phyloP scores from a whole-genome alignment of 139 green algal genomes.

The Chlamydomonas schloesseri region DNA sequence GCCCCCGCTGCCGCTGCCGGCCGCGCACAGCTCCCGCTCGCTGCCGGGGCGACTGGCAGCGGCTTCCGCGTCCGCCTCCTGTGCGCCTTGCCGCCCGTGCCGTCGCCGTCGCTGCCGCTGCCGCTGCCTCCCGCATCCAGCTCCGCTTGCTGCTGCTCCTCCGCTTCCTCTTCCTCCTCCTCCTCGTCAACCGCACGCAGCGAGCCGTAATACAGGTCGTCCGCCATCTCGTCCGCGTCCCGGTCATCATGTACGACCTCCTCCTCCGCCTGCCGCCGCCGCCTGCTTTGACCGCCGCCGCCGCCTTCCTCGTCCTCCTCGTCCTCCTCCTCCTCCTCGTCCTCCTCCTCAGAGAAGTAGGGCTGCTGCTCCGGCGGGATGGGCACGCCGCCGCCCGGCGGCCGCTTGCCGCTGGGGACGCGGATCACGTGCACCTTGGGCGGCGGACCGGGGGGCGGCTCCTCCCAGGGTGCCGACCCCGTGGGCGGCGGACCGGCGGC shows the following conservation, averaged over 20 bases:
- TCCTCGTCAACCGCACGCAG: constrained; percentile 10
- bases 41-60: too few relatives aligned
- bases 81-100: too few relatives aligned
- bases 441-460: too few relatives aligned
- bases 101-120: too few relatives aligned
- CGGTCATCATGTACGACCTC: constrained; percentile 18
- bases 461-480: background rate
- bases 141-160: background rate
- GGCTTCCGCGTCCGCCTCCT: too few relatives aligned
- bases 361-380: constrained; percentile 27
- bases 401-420: constrained; percentile 21
- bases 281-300: too few relatives aligned
- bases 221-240: constrained; percentile 30
- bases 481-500: too few relatives aligned
- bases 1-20: too few relatives aligned
- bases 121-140: background rate
- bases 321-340: background rate
- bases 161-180: constrained; percentile 22
- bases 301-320: background rate
- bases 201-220: constrained; percentile 32
- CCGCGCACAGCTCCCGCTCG: too few relatives aligned
- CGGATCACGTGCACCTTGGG: constrained; percentile 16
- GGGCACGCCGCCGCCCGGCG: constrained; percentile 23
- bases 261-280: background rate
- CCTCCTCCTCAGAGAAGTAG: constrained; percentile 38